Conservation (phyloP, 495 filamentous ascomycete genomes). For the Usnea hakonensis region DNA sequence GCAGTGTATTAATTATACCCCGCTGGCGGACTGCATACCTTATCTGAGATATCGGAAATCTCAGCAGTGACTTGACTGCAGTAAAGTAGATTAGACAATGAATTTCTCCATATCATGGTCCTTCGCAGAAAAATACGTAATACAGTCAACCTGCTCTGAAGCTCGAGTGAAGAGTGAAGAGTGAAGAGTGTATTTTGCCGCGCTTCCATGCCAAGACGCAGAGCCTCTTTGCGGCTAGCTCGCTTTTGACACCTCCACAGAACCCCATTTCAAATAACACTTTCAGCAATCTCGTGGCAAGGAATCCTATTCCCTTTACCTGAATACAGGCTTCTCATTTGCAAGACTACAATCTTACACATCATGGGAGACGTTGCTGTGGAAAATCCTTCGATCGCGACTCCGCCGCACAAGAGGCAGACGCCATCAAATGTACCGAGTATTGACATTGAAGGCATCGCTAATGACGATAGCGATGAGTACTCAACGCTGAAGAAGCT, state of each 20-base stretch:
- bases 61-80: background rate
- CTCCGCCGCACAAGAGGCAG: slow-evolving; percentile 69
- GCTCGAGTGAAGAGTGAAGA: no score
- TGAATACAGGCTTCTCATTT: background rate
- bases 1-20: no score
- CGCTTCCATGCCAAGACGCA: background rate
- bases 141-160: no score
- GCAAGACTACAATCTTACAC: background rate
- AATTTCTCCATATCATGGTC: background rate
- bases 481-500: slow-evolving; percentile 92
- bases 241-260: background rate
- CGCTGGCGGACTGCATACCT: no score
- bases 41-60: no score
- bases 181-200: no score
- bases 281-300: background rate
- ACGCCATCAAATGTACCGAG: slow-evolving; percentile 76
- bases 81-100: background rate
- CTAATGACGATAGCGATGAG: slow-evolving; percentile 78
- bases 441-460: slow-evolving; percentile 79
- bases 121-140: no score
- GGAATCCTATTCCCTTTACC: background rate
- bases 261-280: no score
- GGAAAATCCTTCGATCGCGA: slow-evolving; percentile 65
- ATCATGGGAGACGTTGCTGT: slow-evolving; percentile 75
- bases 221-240: background rate